Evolutionary conservation across 108 stramenopile genomes (phyloP), one percentile per base, ranked within the genome.

Genomic region (Fragilariopsis cylindrus): DNA sequence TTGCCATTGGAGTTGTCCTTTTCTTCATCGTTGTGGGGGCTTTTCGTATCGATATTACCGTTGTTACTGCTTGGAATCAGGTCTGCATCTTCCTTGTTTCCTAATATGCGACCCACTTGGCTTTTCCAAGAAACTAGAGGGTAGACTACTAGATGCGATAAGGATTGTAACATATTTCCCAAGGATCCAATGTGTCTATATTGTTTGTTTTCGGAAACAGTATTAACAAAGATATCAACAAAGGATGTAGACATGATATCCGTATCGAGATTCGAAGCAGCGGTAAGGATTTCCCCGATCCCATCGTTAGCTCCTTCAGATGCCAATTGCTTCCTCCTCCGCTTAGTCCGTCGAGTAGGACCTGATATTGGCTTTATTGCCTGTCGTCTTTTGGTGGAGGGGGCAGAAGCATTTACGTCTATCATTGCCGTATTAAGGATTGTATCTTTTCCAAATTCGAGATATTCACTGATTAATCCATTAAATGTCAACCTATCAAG

Each of bases 121-220:
- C 48, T 40, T 48, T 74, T 75, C 83, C 83, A 84, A 55, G 19
- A 49, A 5, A 66, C 48, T 15, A 77, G 16, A 48, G 78, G 78
- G 42, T 75, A 43, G 8, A 76, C 45, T 15, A 84, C 60, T 46
- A 67, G 39, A 21, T 58, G 49, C n/a, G 72, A 73, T 15, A 84
- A 19, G 11, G 39, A 45, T 16, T 57, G 45, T 18, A 84, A 16
- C 75, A 84, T 79, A 13, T 49, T 65, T 43, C 54, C 75, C 44
- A 79, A 67, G 3, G 57, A 18, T 2, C 42, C 5, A 7, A 70
- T 46, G 48, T 62, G 73, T 69, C 75, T 73, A 63, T 57, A 46
- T 3, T 60, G n/a, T 19, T 46, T 39, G 6, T 13, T 5, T 18
- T 66, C 56, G 4, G 43, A 46, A 2, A 78, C 15, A 4, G 69